Base-by-base conservation (phyloP, 805 yeast species). In the Millerozyma miso region DNA sequence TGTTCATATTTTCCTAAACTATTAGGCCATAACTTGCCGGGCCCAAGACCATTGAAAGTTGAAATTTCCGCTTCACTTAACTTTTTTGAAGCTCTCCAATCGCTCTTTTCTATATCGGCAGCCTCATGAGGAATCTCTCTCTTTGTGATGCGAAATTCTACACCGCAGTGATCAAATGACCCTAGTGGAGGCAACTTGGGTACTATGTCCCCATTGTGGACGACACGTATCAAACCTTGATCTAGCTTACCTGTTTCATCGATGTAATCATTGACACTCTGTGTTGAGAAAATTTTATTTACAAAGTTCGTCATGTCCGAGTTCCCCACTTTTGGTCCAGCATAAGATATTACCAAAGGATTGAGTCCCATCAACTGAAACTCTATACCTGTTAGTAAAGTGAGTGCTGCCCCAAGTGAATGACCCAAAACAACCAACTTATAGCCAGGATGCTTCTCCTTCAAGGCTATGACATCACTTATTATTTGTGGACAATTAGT, bases 401-500 rank as follows among this genome's bases (percentile, higher is more conserved):
- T 83, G 40, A 83, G 58, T 0, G 90, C 89, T 4, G 83, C 95
- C 3, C 89, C 90, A 34, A 86, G 60, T 0, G 93, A 86, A 60
- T 87, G 95, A 0, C 95, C 95, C 1, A 81, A 66, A 1, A 83
- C 69, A 1, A 76, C 69, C 3, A 84, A 44, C 16, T 67, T 56
- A 55, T 80, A 83, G 18, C 69, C 72, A 0, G 80, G 76, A 52
- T 73, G 61, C 15, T 64, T 52, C 8, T 58, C 44, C 16, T 63
- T 56, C 15, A 73, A 51, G 1, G 51, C 46, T 12, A 60, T 51
- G 1, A 81, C 62, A 5, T 54, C 59, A 7, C 61, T 48, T 31
- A 76, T 55, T 29, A 74, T 65, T 8, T 60, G 51, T 2, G 55
- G 60, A 38, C 71, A 65, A 45, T 78, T 69, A 12, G 64, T 65